Conservation (phyloP, 2,329 filamentous ascomycete species). For the Venturia oleaginea region DNA sequence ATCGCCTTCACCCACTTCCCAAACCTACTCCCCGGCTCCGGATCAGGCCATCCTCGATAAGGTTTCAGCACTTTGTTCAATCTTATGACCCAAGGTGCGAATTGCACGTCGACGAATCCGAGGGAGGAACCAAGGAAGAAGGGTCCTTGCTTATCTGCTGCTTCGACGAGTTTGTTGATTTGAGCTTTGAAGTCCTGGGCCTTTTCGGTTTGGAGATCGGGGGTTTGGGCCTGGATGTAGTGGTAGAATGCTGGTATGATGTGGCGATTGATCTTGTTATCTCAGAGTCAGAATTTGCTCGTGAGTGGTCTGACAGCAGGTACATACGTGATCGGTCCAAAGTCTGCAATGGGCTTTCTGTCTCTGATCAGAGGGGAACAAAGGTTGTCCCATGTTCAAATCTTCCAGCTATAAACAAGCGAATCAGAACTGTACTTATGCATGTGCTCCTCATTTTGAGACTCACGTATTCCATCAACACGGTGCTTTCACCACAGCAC, state of each 20-base stretch:
- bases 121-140: conserved; percentile 55
- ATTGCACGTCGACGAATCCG: conserved; percentile 63
- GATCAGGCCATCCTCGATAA: conserved; percentile 57
- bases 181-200: conserved; percentile 55
- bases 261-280: conserved; percentile 58
- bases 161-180: conserved; percentile 53
- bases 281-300: not conserved
- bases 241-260: conserved; percentile 71
- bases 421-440: not conserved
- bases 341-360: conserved; percentile 64
- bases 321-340: conserved; percentile 68
- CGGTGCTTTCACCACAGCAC: conserved; percentile 72
- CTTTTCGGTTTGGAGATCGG: conserved; percentile 47
- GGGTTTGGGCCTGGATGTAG: conserved; percentile 57
- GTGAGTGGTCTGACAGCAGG: not conserved
- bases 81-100: conserved; percentile 66
- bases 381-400: conserved; percentile 46
- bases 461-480: conserved; percentile 74
- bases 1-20: conserved; percentile 61
- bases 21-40: conserved; percentile 56
- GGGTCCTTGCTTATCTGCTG: conserved; percentile 51
- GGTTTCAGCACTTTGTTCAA: conserved; percentile 56
- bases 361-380: conserved; percentile 59
- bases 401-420: conserved; percentile 58
- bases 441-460: not conserved